Conservation (phyloP, 768 basidiomycete genomes). For the Termitomyces sp. region DNA sequence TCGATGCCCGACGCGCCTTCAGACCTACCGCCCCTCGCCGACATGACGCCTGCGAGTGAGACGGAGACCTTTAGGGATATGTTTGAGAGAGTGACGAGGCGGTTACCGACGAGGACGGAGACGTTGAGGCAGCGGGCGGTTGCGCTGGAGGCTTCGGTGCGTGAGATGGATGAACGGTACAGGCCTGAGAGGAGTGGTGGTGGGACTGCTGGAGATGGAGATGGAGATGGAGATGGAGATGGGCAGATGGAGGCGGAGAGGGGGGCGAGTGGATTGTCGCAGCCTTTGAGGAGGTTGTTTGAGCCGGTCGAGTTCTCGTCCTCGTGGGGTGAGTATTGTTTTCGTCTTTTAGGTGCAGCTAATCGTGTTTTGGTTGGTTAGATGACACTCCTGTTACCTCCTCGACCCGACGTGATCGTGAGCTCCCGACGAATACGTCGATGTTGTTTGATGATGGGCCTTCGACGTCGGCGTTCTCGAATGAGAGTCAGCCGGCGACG, state of each 20-base stretch:
- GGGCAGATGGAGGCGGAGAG: background rate
- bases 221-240: no score
- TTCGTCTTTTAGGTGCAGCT: no score
- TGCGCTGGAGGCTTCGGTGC: background rate
- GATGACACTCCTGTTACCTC: background rate
- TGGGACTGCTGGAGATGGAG: background rate
- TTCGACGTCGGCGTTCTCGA: background rate
- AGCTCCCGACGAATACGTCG: conserved; percentile 4
- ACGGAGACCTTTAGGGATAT: background rate
- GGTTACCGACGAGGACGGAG: background rate
- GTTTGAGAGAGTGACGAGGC: background rate
- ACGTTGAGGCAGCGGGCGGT: background rate
- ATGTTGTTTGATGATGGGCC: conserved; percentile 8
- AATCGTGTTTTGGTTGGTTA: background rate
- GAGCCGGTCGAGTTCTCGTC: background rate
- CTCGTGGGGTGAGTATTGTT: background rate
- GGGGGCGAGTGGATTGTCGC: background rate
- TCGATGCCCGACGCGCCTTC: background rate
- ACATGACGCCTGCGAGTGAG: background rate
- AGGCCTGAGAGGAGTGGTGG: background rate
- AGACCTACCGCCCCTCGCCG: background rate
- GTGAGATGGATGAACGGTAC: background rate
- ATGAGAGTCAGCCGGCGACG: background rate
- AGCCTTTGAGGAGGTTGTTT: background rate
- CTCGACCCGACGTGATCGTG: background rate